Base-by-base conservation (phyloP, 2,329 filamentous ascomycete genomes). In the Thelonectria olida region DNA sequence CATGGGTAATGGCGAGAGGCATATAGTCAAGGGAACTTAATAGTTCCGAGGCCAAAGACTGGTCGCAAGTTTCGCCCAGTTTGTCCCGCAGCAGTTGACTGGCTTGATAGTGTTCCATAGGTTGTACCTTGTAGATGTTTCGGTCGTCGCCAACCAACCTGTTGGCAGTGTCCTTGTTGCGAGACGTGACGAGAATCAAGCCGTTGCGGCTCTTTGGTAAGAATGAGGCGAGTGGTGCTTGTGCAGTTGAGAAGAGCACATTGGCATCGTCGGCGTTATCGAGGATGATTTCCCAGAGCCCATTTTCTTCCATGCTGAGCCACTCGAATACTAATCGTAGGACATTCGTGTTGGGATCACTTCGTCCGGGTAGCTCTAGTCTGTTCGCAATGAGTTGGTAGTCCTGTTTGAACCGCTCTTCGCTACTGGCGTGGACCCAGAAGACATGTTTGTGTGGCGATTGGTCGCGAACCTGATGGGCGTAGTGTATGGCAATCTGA, bases 401-500 rank as follows among this genome's bases (percentile, higher is more conserved):
- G 8, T 38, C 20, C 7, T 64, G 27, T 31, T 64, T 50, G 20
- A 64, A 58, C 15, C 53, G 53, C 2, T n/a, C 42, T 8, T 8
- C 9, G 2, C 57, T 58, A 23, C 61, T 55, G 4, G 57, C 53
- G 20, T 58, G 41, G 1, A 58, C 50, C 61, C 58, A 64, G 23
- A 64, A 64, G 0, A 64, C 45, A 7, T 34, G 54, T 8, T 39
- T 51, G 6, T 52, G 12, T 2, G 44, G 38, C 12, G 39, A 23
- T 3, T 8, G 15, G 7, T 64, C 22, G 17, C 45, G 49, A 13
- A 55, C 7, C 15, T 19, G 45, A 25, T 64, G 25, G 7, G 61
- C 61, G 27, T 47, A 58, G 5, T 64, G 20, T 7, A 58, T 64
- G 13, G 54, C 58, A 13, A 64, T 17, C 15, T 58, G 56, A 8